Evolutionary conservation across 73 alveolate species (phyloP), one percentile per base, ranked within the genome.

Genomic region (Halteria grandinella): DNA sequence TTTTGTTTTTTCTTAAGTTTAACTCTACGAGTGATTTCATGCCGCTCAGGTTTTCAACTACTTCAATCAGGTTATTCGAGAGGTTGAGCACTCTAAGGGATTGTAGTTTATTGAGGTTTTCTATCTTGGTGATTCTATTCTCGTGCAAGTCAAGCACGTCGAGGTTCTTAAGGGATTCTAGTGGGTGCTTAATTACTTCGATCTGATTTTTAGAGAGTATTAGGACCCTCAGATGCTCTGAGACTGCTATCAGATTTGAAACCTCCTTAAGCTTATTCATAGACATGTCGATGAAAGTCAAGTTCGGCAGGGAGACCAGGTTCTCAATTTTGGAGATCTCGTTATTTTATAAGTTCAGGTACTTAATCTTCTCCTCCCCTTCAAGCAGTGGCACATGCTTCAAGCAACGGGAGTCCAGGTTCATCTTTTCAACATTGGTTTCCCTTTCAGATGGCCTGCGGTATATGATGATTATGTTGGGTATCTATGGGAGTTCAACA

Each of bases 401-500:
- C 31, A 90, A 77, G 70, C 62, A 70, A 62, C 92, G 48, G 37
- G 78, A 74, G 70, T 90, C 92, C 41, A 90, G 57, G 44, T 53
- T 34, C 45, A 90, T 55, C 23, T 40, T 85, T 34, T 88, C 92
- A 25, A 60, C 51, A 20, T 40, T 57, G 48, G 57, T 23, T 70
- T 71, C 82, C 55, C 97, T 79, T 58, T 70, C 89, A 12, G 58
- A 29, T 6, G 93, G 91, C 43, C 83, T 69, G 55, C 97, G 37
- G 80, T 90, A 90, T 11, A 90, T 88, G 34, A 90, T 86, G 33
- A 79, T 53, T 28, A 86, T 90, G 72, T 90, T 90, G 36, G 92
- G 97, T 21, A 90, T 90, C 58, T 90, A 86, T 0, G 97, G 95
- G 29, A 90, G 73, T 70, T 90, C 97, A 17, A 90, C 86, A 75